A percentile compares a stretch with the other conserved stretches of the same genome.
These are phyloP conservation scores for Teunomyces barrocoloradensis DNA, from an alignment of 805 yeast species.

Conservation along the genomic window DNA sequence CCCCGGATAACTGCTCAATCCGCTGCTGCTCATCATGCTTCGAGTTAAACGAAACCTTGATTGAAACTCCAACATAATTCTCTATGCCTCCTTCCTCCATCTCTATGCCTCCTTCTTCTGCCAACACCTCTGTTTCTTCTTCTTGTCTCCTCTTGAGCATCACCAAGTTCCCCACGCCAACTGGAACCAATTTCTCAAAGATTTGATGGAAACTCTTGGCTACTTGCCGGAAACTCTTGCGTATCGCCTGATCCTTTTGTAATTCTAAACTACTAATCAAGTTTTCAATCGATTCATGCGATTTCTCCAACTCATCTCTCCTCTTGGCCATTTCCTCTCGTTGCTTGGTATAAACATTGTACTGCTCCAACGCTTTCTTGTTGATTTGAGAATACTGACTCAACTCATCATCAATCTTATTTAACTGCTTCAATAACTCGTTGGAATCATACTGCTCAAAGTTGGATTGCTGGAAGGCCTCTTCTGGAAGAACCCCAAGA, in stretches of 20 bases:
- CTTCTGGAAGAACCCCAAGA: constrained; percentile 87
- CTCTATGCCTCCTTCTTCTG: constrained; percentile 11
- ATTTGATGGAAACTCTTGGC: constrained; percentile 69
- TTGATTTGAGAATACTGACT: constrained; percentile 74
- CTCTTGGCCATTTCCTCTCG: constrained; percentile 64
- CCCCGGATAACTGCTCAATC: constrained; percentile 92
- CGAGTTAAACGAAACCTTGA: constrained; percentile 86
- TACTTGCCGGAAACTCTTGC: constrained; percentile 72
- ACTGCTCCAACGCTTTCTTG: constrained; percentile 87
- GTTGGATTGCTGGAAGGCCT: constrained; percentile 52
- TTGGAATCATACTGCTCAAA: constrained; percentile 49
- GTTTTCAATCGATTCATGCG: constrained; percentile 69
- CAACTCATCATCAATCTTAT: constrained; percentile 53
- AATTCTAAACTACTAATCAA: constrained; percentile 67
- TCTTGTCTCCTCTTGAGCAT: constrained; percentile 46
- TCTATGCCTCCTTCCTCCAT: constrained; percentile 37
- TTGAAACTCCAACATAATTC: constrained; percentile 76
- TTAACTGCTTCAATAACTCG: constrained; percentile 51
- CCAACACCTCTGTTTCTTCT: constrained; percentile 11
- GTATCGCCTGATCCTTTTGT: constrained; percentile 81
- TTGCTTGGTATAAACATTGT: constrained; percentile 66
- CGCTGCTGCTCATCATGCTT: constrained; percentile 80
- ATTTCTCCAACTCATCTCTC: constrained; percentile 63
- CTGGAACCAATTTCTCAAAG: constrained; percentile 79
- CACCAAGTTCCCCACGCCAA: constrained; percentile 71